Conservation (phyloP, 2,329 filamentous ascomycete species). For the Moelleriella libera region DNA sequence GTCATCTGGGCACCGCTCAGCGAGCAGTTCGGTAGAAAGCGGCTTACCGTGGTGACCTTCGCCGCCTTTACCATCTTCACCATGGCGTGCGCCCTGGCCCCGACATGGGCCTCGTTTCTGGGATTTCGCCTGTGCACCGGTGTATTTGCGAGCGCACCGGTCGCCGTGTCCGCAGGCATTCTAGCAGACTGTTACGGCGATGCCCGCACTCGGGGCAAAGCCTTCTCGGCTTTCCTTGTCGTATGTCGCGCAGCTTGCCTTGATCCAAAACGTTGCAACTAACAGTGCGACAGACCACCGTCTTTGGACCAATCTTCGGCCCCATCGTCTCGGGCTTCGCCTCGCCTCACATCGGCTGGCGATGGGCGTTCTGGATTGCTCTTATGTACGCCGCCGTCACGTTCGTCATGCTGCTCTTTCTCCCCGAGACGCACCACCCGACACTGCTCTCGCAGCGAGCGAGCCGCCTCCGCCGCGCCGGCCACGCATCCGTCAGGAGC, state of each 20-base stretch:
- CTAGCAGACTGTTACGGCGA: constrained; percentile 53
- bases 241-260: constrained; percentile 15
- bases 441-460: constrained; percentile 44
- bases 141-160: constrained; percentile 40
- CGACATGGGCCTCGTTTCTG: constrained; percentile 36
- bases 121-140: constrained; percentile 41
- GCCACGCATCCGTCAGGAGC: constrained; percentile 39
- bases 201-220: constrained; percentile 2
- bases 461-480: constrained; percentile 37
- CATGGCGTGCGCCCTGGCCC: constrained; percentile 40
- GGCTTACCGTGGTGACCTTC: constrained; percentile 30
- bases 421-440: constrained; percentile 51
- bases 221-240: constrained; percentile 36
- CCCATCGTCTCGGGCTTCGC: constrained; percentile 53
- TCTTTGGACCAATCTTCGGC: constrained; percentile 51
- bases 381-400: constrained; percentile 53
- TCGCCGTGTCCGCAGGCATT: constrained; percentile 48
- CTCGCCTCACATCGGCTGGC: constrained; percentile 44
- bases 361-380: constrained; percentile 58
- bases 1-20: constrained; percentile 51
- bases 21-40: constrained; percentile 47
- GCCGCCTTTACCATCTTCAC: constrained; percentile 34
- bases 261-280: neutral
- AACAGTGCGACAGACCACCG: constrained; percentile 32
- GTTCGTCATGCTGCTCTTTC: constrained; percentile 42